Percentiles rank a stretch among this genome's conserved stretches.
phyloP scores from a whole-genome alignment of 208 protist genomes.

The Wallacemonas collosoma region DNA sequence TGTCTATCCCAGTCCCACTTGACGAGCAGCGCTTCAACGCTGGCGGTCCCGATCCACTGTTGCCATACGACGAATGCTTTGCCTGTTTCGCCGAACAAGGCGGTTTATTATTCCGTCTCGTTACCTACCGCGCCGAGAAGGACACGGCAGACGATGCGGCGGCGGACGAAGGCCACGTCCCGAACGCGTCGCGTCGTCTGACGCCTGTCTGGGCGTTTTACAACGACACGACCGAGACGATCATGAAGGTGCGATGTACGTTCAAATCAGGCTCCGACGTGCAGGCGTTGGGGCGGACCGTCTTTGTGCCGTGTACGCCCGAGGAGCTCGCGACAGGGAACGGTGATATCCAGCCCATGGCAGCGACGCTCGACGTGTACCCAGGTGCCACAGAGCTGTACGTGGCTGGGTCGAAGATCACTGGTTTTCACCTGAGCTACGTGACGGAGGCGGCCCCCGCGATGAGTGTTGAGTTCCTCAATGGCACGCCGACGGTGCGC shows the following conservation, averaged over 20 bases:
- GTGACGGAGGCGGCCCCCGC: slow-evolving; percentile 52
- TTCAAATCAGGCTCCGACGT: slow-evolving; percentile 5
- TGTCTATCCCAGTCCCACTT: slow-evolving; percentile 23
- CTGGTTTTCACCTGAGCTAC: slow-evolving; percentile 60
- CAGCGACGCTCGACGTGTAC: slow-evolving; percentile 69
- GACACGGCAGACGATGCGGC: slow-evolving; percentile 20
- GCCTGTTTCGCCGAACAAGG: slow-evolving; percentile 59
- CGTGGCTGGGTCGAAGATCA: slow-evolving; percentile 52
- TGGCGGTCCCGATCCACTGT: background rate
- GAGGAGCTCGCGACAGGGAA: slow-evolving; percentile 17
- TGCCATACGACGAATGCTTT: slow-evolving; percentile 49
- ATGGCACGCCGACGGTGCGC: slow-evolving; percentile 41
- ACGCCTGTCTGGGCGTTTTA: slow-evolving; percentile 13
- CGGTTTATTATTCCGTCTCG: slow-evolving; percentile 68
- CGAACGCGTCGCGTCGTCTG: background rate
- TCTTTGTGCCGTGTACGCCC: slow-evolving; percentile 1
- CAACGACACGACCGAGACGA: slow-evolving; percentile 14
- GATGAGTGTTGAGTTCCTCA: slow-evolving; percentile 55
- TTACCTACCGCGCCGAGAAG: slow-evolving; percentile 33
- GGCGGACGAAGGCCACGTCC: no score
- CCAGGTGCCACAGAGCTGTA: slow-evolving; percentile 79
- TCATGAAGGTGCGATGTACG: slow-evolving; percentile 12
- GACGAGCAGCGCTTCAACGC: slow-evolving; percentile 38
- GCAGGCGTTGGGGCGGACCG: background rate
- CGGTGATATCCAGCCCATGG: slow-evolving; percentile 20